A percentile compares a stretch with the other conserved stretches of the same genome.
Conservation (phyloP, 139 green algal genomes). For the Dunaliella primolecta region DNA sequence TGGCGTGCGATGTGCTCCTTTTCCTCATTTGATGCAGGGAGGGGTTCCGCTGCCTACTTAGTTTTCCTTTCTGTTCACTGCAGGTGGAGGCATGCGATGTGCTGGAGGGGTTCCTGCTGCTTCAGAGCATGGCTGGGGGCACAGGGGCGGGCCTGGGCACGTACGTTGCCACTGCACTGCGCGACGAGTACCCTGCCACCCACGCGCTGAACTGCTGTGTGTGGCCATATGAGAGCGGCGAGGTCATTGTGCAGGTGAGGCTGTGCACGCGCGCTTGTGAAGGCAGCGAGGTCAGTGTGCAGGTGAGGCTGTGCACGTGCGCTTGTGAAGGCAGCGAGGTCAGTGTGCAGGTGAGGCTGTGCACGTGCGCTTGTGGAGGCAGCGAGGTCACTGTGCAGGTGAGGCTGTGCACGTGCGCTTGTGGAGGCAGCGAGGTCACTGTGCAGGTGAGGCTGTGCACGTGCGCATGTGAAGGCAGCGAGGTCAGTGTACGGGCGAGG, state of each 20-base stretch:
- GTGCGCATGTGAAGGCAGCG: not conserved
- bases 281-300: not conserved
- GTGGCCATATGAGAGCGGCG: conserved; percentile 50
- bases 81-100: conserved; percentile 68
- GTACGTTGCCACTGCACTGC: conserved; percentile 58
- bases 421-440: not conserved
- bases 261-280: not conserved
- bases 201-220: conserved; percentile 76
- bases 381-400: conserved; percentile 27
- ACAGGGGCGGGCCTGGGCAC: conserved; percentile 79
- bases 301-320: not conserved
- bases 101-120: conserved; percentile 71
- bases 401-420: not conserved
- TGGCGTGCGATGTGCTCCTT: too few species aligned
- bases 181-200: conserved; percentile 62
- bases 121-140: conserved; percentile 82
- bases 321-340: not conserved
- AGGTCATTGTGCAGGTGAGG: conserved; percentile 23
- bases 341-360: conserved; percentile 16
- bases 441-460: not conserved
- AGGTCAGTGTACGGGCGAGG: not conserved
- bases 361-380: conserved; percentile 57
- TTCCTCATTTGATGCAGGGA: too few species aligned
- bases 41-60: too few species aligned
- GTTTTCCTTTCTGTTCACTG: too few species aligned